A percentile compares a stretch with the other conserved stretches of the same genome.
These are phyloP conservation scores for Brassica incana DNA, from an alignment of 345 rosid species.

Conservation along the genomic window DNA sequence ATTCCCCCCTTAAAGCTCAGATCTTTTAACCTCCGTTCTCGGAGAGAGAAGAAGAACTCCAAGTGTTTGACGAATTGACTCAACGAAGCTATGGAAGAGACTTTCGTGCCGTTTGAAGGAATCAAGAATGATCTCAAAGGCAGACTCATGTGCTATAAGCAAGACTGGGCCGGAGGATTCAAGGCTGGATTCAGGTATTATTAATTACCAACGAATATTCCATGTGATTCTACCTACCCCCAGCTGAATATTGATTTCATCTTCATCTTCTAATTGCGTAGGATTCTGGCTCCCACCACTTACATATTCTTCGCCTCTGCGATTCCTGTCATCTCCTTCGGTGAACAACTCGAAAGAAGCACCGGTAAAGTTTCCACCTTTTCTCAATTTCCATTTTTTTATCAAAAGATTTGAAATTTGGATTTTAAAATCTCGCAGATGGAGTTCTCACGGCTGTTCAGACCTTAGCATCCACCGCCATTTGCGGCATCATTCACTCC, in stretches of 20 bases:
- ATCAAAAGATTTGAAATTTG: neutral
- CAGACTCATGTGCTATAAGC: conserved; percentile 82
- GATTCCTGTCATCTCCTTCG: conserved; percentile 96
- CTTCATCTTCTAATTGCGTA: conserved; percentile 33
- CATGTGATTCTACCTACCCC: too few species aligned
- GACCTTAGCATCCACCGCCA: conserved; percentile 86
- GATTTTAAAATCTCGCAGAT: conserved; percentile 44
- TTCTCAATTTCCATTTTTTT: neutral
- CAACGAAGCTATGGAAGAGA: conserved; percentile 68
- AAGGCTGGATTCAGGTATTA: conserved; percentile 79
- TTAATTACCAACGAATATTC: neutral
- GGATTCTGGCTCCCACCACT: conserved; percentile 98
- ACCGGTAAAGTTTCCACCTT: conserved; percentile 54
- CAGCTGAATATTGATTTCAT: neutral
- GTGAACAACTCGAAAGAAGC: conserved; percentile 87
- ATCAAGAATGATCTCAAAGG: conserved; percentile 85
- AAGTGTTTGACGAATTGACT: conserved; percentile 37
- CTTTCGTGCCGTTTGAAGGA: conserved; percentile 85
- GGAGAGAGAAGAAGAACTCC: conserved; percentile 24
- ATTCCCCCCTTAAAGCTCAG: conserved; percentile 23
- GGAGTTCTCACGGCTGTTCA: conserved; percentile 97
- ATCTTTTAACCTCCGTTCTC: neutral
- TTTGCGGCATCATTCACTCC: conserved; percentile 91
- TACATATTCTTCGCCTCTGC: conserved; percentile 99
- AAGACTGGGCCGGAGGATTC: conserved; percentile 89